Conservation (phyloP, 75 land plant species). For the Selaginella moellendorffii region DNA sequence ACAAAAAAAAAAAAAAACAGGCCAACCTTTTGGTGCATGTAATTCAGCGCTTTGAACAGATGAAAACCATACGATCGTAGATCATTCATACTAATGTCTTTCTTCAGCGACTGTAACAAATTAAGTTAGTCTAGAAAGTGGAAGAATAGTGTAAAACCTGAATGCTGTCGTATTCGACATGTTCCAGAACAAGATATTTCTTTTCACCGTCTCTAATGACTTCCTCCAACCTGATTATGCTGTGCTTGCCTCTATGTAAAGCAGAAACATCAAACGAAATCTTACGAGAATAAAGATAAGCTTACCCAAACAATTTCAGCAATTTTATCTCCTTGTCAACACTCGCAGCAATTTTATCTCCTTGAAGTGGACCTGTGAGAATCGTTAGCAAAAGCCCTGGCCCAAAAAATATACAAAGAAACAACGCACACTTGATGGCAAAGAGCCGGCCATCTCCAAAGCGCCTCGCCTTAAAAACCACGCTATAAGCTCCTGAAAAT, state of each 20-base stretch:
- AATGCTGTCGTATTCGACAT: constrained; percentile 82
- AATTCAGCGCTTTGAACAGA: constrained; percentile 67
- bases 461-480: background rate
- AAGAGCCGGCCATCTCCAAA: background rate
- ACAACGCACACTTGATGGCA: background rate
- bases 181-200: constrained; percentile 63
- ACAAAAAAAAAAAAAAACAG: background rate
- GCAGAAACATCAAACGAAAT: background rate
- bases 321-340: constrained; percentile 64
- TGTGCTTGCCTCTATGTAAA: constrained; percentile 40
- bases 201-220: constrained; percentile 30
- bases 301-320: constrained; percentile 70
- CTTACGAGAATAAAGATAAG: background rate
- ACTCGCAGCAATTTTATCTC: constrained; percentile 15
- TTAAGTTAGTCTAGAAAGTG: background rate
- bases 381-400: background rate
- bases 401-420: background rate
- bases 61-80: constrained; percentile 73
- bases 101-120: constrained; percentile 47
- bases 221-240: constrained; percentile 42
- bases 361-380: background rate
- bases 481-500: background rate
- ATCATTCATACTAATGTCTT: constrained; percentile 50
- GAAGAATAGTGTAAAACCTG: constrained; percentile 31
- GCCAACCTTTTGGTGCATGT: constrained; percentile 58